A percentile compares a stretch with the other conserved stretches of the same genome.
phyloP scores from a whole-genome alignment of 2,329 filamentous ascomycete species.

The Paecilomyces formosus region DNA sequence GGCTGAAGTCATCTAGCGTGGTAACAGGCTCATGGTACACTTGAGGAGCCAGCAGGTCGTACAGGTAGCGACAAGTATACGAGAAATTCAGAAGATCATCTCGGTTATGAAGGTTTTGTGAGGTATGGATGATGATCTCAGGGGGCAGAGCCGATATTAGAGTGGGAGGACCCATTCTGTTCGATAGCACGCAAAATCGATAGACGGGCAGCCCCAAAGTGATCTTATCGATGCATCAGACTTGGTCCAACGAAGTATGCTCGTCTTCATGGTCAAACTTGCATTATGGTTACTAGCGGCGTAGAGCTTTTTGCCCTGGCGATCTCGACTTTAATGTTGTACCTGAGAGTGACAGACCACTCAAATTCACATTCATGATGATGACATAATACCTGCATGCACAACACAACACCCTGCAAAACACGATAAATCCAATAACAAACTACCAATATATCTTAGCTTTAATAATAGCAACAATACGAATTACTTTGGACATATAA shows the following conservation, averaged over 20 bases:
- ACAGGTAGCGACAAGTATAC: background rate
- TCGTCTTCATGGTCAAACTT: background rate
- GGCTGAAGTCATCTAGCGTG: background rate
- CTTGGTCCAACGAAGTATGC: background rate
- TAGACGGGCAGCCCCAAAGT: background rate
- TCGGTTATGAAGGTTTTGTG: background rate
- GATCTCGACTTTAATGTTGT: too few relatives aligned
- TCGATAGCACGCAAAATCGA: background rate
- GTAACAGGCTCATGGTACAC: background rate
- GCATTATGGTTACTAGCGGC: background rate
- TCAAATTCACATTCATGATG: too few relatives aligned
- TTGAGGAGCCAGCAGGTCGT: background rate
- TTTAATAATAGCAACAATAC: too few relatives aligned
- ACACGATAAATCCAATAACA: too few relatives aligned
- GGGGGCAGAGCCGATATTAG: background rate
- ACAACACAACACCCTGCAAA: too few relatives aligned
- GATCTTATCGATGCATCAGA: background rate
- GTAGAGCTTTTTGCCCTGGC: too few relatives aligned
- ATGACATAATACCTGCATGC: too few relatives aligned
- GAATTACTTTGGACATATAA: too few relatives aligned
- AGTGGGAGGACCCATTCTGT: background rate
- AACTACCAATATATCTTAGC: too few relatives aligned
- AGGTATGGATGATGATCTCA: background rate
- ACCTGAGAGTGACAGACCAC: too few relatives aligned
- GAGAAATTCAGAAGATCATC: background rate